A percentile compares a stretch with the other conserved stretches of the same genome.
These are phyloP conservation scores for Fusarium sp. DNA, from an alignment of 2,329 filamentous ascomycete species.

Conservation along the genomic window DNA sequence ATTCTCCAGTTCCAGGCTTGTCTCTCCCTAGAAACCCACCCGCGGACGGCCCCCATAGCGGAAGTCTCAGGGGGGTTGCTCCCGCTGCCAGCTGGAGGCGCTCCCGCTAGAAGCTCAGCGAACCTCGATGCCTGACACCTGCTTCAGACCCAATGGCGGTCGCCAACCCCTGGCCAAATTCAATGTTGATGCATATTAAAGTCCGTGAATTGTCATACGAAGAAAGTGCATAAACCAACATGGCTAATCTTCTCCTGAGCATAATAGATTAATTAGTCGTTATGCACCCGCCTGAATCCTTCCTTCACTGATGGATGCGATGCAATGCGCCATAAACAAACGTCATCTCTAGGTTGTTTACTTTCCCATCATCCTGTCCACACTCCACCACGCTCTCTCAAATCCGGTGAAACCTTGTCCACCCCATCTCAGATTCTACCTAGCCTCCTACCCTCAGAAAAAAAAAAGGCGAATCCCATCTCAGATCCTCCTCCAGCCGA, in stretches of 20 bases:
- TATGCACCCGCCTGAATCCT: background rate
- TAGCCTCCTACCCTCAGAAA: conserved; percentile 14
- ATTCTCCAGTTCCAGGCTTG: conserved; percentile 9
- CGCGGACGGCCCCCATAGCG: conserved; percentile 21
- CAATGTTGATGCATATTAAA: conserved; percentile 21
- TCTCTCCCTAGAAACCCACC: conserved; percentile 29
- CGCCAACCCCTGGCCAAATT: conserved; percentile 8
- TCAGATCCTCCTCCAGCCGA: conserved; percentile 17
- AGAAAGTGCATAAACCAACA: conserved; percentile 28
- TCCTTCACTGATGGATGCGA: background rate
- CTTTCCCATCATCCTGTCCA: conserved; percentile 11
- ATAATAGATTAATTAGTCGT: background rate
- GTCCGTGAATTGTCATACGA: conserved; percentile 26
- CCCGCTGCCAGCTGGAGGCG: conserved; percentile 12
- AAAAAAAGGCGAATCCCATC: conserved; percentile 16
- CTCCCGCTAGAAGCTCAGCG: conserved; percentile 6
- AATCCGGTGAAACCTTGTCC: conserved; percentile 27
- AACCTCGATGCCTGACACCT: conserved; percentile 21
- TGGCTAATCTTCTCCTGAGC: conserved; percentile 13
- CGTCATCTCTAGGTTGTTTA: conserved; percentile 40
- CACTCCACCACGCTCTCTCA: conserved; percentile 27
- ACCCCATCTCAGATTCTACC: conserved; percentile 1
- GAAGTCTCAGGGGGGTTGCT: conserved; percentile 21
- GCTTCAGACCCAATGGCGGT: conserved; percentile 25
- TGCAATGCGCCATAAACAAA: conserved; percentile 36